These are phyloP conservation scores for Primulina tabacum DNA, from an alignment of 257 asterid genomes.

Conservation along the genomic window DNA sequence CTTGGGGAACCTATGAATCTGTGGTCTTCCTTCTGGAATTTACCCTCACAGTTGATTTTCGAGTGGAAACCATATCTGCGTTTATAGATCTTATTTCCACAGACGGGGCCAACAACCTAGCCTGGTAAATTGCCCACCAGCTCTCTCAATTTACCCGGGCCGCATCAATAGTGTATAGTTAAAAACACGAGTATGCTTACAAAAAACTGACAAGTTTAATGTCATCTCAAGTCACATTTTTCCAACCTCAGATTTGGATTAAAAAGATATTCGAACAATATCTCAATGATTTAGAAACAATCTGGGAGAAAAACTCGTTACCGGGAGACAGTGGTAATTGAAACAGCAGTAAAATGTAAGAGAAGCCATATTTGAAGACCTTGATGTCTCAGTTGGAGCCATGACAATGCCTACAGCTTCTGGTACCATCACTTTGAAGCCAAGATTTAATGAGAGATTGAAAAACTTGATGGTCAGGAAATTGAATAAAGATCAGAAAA, in stretches of 20 bases:
- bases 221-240: too few species aligned
- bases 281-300: not conserved
- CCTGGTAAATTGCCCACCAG: too few species aligned
- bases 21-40: too few species aligned
- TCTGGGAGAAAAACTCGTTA: not conserved
- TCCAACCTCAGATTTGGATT: slow-evolving; percentile 18
- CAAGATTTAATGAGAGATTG: not conserved
- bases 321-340: not conserved
- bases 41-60: too few species aligned
- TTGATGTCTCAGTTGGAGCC: slow-evolving; percentile 47
- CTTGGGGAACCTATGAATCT: too few species aligned
- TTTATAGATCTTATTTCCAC: too few species aligned
- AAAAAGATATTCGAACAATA: slow-evolving; percentile 35
- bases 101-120: too few species aligned
- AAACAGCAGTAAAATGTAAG: not conserved
- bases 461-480: not conserved
- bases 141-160: too few species aligned
- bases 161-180: too few species aligned
- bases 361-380: slow-evolving; percentile 28
- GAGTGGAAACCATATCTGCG: too few species aligned
- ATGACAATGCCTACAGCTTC: slow-evolving; percentile 56
- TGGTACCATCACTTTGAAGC: slow-evolving; percentile 45
- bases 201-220: too few species aligned
- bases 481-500: not conserved
- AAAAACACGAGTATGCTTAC: too few species aligned